Evolutionary conservation across 1,284 basidiomycete genomes (phyloP).

Genomic region (Filobasidium uniguttulatum): DNA sequence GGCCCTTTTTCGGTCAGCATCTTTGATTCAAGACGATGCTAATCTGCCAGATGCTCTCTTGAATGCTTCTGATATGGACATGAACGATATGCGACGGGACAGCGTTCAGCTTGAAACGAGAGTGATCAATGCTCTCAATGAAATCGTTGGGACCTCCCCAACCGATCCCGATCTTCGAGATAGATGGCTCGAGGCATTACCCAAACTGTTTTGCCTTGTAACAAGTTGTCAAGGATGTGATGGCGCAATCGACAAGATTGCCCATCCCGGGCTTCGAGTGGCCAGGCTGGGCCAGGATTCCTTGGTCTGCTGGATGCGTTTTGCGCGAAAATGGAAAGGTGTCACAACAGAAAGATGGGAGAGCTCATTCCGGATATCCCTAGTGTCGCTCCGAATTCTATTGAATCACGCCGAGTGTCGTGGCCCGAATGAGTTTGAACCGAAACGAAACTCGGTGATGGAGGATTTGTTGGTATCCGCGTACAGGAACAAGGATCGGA

Average conservation of each 20-base stretch:
- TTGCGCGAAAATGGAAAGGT: background rate
- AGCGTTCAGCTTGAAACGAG: background rate
- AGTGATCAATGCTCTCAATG: background rate
- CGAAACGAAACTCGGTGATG: background rate
- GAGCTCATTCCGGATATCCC: background rate
- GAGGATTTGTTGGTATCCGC: background rate
- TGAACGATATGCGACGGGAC: background rate
- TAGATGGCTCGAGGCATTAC: background rate
- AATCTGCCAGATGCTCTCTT: background rate
- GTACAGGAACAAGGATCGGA: slow-evolving; percentile 15
- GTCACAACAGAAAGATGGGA: background rate
- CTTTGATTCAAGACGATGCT: background rate
- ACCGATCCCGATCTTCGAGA: background rate
- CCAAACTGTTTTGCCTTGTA: background rate
- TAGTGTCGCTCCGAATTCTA: background rate
- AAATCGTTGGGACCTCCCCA: background rate
- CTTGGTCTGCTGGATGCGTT: slow-evolving; percentile 1
- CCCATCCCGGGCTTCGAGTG: background rate
- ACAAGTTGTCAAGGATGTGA: background rate
- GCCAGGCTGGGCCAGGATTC: background rate
- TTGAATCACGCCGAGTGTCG: background rate
- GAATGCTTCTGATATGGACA: background rate
- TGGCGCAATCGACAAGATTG: background rate
- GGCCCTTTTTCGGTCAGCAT: background rate
- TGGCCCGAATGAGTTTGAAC: background rate